These are phyloP conservation scores for Rhynchospora pubera DNA, from an alignment of 176 grass and related monocot genomes.

Conservation along the genomic window DNA sequence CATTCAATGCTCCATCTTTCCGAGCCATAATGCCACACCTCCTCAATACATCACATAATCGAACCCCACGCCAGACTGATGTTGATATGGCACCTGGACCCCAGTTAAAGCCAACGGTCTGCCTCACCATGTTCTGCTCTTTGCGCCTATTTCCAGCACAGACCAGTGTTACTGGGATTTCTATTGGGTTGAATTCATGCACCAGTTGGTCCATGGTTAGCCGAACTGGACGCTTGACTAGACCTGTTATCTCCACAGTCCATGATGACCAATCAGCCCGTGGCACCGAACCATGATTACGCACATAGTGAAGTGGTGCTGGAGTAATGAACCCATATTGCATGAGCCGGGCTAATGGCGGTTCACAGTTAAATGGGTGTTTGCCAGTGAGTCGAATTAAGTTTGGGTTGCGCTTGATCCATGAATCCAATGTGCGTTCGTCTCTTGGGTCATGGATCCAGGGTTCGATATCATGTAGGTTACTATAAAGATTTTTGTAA, in stretches of 20 bases:
- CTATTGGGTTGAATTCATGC: conserved; percentile 28
- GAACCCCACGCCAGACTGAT: conserved; percentile 62
- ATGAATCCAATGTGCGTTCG: conserved; percentile 58
- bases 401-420: conserved; percentile 52
- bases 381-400: conserved; percentile 73
- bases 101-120: conserved; percentile 78
- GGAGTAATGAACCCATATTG: conserved; percentile 44
- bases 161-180: conserved; percentile 60
- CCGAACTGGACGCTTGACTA: conserved; percentile 40
- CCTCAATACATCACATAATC: conserved; percentile 53
- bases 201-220: conserved; percentile 68
- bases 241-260: conserved; percentile 56
- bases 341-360: conserved; percentile 45
- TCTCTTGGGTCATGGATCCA: conserved; percentile 43
- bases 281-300: conserved; percentile 62
- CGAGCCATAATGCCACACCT: conserved; percentile 44
- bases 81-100: conserved; percentile 71
- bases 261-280: conserved; percentile 56
- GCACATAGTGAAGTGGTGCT: conserved; percentile 59
- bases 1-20: conserved; percentile 31
- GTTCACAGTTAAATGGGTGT: conserved; percentile 79
- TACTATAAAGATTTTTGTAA: conserved; percentile 26
- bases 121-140: conserved; percentile 75
- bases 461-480: conserved; percentile 28
- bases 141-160: conserved; percentile 78